These are phyloP conservation scores for Fragaria iinumae DNA, from an alignment of 306 rosid species.

Conservation along the genomic window DNA sequence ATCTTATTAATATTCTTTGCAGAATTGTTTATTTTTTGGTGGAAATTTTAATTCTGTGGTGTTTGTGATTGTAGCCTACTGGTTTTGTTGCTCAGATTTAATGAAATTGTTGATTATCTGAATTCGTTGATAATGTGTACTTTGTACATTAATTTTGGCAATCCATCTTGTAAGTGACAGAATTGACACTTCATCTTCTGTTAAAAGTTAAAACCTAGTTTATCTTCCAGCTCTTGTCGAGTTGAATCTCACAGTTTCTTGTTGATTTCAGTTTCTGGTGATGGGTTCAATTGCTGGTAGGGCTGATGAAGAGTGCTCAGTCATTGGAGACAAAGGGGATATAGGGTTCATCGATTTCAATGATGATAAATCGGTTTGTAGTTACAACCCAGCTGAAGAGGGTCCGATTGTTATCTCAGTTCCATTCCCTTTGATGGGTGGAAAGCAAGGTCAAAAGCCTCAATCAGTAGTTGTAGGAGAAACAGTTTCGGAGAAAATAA, in stretches of 20 bases:
- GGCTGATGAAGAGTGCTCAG: constrained; percentile 73
- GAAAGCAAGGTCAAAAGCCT: constrained; percentile 65
- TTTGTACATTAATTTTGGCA: background rate
- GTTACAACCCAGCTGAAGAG: constrained; percentile 47
- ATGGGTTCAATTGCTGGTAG: constrained; percentile 55
- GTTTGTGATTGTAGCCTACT: constrained; percentile 10
- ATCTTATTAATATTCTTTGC: background rate
- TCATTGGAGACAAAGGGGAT: constrained; percentile 73
- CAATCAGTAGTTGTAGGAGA: constrained; percentile 55
- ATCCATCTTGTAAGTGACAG: background rate
- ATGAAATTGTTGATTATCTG: background rate
- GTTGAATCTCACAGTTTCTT: constrained; percentile 17
- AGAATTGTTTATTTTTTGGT: background rate
- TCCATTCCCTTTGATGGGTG: constrained; percentile 65
- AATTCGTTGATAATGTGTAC: background rate
- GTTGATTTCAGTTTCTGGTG: constrained; percentile 27
- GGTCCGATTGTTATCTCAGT: constrained; percentile 56
- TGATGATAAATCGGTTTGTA: constrained; percentile 72
- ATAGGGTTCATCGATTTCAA: constrained; percentile 72
- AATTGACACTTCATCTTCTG: background rate
- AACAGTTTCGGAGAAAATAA: constrained; percentile 49
- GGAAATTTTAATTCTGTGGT: background rate
- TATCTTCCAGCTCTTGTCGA: background rate
- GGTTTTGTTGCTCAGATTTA: background rate
- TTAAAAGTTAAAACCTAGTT: background rate